Evolutionary conservation across 495 filamentous ascomycete species (phyloP).

Genomic region (Cercophora newfieldiana): DNA sequence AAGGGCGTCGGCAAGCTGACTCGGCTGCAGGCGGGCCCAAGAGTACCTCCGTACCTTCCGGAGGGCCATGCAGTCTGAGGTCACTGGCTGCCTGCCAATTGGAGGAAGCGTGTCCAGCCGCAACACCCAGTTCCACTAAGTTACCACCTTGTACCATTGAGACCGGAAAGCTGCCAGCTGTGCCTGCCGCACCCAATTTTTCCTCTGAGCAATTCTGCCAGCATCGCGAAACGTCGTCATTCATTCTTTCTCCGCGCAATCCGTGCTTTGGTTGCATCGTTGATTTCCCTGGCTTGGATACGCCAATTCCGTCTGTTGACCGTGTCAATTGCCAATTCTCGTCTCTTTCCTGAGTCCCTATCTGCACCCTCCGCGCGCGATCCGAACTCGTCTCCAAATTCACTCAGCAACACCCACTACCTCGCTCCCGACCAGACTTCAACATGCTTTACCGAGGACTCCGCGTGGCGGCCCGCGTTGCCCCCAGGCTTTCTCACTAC

Average conservation of each 20-base stretch:
- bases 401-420: not conserved
- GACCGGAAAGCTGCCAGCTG: not conserved
- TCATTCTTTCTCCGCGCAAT: not conserved
- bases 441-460: conserved; percentile 53
- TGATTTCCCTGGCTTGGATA: not conserved
- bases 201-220: not conserved
- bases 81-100: conserved; percentile 21
- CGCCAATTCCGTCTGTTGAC: not conserved
- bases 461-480: conserved; percentile 48
- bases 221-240: not conserved
- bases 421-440: not conserved
- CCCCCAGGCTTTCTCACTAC: conserved; percentile 35
- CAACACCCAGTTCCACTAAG: conserved; percentile 1
- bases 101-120: not conserved
- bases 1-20: not conserved
- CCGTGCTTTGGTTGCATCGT: not conserved
- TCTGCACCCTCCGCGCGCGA: not conserved
- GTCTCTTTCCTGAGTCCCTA: not conserved
- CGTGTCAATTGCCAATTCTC: not conserved
- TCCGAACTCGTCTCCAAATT: not conserved
- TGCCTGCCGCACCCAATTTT: conserved; percentile 4
- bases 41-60: conserved; percentile 1
- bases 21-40: not conserved
- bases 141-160: not conserved
- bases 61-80: conserved; percentile 26